Conservation (phyloP, 2,329 filamentous ascomycete genomes). For the Curvularia hawaiiensis region DNA sequence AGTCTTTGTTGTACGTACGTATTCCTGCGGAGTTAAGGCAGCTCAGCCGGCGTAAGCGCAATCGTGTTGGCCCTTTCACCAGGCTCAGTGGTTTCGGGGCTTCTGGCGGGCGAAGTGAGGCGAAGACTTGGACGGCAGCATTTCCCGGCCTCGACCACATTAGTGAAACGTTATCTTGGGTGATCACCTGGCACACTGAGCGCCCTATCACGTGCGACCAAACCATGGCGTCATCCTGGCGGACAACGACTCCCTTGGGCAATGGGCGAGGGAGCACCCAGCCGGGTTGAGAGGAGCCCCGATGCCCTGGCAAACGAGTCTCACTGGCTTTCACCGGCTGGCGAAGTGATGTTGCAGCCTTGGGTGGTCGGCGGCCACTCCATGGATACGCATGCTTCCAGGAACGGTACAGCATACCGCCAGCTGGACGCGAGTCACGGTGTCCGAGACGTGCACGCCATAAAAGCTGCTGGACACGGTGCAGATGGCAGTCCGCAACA, state of each 20-base stretch:
- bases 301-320: not conserved
- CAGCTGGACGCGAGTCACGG: not conserved
- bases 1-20: not conserved
- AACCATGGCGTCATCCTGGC: constrained; percentile 10
- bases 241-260: constrained; percentile 2
- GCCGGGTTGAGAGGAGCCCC: not conserved
- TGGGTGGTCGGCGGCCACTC: not conserved
- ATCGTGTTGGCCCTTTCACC: not conserved
- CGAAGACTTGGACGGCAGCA: not conserved
- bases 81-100: not conserved
- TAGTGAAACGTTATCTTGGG: constrained; percentile 9
- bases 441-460: not conserved
- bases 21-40: not conserved
- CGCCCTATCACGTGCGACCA: constrained; percentile 5
- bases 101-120: constrained; percentile 7
- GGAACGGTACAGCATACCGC: not conserved
- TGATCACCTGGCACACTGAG: constrained; percentile 8
- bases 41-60: not conserved
- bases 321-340: constrained; percentile 8
- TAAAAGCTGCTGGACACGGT: not conserved
- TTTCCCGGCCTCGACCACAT: constrained; percentile 4
- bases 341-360: constrained; percentile 9
- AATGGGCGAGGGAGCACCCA: not conserved
- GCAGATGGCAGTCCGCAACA: not conserved
- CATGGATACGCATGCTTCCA: not conserved